Base-by-base conservation (phyloP, 1,139 yeast genomes). In the Zygosaccharomyces sapae region DNA sequence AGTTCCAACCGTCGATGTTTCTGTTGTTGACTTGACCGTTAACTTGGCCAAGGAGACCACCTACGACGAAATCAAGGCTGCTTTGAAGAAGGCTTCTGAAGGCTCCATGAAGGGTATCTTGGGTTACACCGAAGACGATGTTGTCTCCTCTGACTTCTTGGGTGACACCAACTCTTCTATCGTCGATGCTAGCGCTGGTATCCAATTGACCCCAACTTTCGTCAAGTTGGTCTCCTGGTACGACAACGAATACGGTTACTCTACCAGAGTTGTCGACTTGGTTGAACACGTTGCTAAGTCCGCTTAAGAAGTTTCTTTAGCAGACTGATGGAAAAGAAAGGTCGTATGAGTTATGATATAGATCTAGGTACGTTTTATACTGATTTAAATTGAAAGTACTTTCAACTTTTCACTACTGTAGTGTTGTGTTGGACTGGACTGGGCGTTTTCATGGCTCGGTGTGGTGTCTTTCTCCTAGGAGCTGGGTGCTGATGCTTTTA, bases 211-310 rank as follows among this genome's bases (percentile, higher is more conserved):
- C 63, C 88, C 90, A 71, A 82, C 83, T 62, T 85, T 85, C 73
- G 90, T 84, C 71, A 85, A 85, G 77, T 77, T 85, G 73, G 76
- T 85, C 70, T 77, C 92, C 56, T 85, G 94, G 94, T 85, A 85
- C 80, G 94, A 85, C 73, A 85, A 85, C 75, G 94, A 85, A 74
- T 85, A 72, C 76, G 92, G 92, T 75, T 85, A 85, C 83, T 83
- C 90, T 64, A 83, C 89, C 77, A 83, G 94, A 82, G 94, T 85
- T 65, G 90, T 85, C 61, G 92, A 85, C 76, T 79, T 85, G 71
- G 79, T 84, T 68, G 79, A 83, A 74, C 85, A 81, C 77, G 84
- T 83, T 69, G 87, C 89, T 59, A 74, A 72, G 36, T 27, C 30
- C 9, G 54, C 53, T 49, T 53, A 55, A 51, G 34, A n/a, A n/a